A percentile compares a stretch with the other conserved stretches of the same genome.
Conservation (phyloP, 192 early-diverging fungal genomes). For the Coemansia nantahalensis region DNA sequence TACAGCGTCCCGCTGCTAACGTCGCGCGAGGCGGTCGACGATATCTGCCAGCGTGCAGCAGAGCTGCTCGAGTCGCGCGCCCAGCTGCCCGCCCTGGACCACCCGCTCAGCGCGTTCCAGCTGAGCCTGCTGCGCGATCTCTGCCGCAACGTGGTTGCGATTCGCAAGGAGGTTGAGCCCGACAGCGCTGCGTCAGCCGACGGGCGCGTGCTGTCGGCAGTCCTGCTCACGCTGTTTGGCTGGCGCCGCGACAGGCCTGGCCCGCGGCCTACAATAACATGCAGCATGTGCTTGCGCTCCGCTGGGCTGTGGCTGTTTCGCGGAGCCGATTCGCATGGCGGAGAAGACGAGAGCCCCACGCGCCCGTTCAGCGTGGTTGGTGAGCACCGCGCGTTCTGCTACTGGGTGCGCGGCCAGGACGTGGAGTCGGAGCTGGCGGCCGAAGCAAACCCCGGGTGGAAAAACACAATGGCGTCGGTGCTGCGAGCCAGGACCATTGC, state of each 20-base stretch:
- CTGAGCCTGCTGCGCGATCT: slow-evolving; percentile 27
- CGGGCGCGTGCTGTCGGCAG: slow-evolving; percentile 10
- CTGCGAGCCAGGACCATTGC: slow-evolving; percentile 35
- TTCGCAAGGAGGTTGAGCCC: neutral
- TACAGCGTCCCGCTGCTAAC: slow-evolving; percentile 40
- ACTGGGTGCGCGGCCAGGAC: slow-evolving; percentile 36
- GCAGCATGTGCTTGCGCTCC: slow-evolving; percentile 42
- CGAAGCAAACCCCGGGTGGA: slow-evolving; percentile 35
- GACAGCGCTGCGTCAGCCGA: neutral
- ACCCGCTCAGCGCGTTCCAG: slow-evolving; percentile 47
- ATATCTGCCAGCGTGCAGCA: slow-evolving; percentile 33
- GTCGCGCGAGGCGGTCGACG: slow-evolving; percentile 30
- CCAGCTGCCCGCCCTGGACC: slow-evolving; percentile 16
- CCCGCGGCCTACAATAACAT: slow-evolving; percentile 31
- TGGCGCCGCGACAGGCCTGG: slow-evolving; percentile 30
- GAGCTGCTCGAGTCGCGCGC: slow-evolving; percentile 19
- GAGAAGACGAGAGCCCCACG: too few species aligned
- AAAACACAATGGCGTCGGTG: slow-evolving; percentile 39
- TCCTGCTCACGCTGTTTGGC: slow-evolving; percentile 43
- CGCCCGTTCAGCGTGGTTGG: slow-evolving; percentile 25
- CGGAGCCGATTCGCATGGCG: neutral
- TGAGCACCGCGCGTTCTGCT: slow-evolving; percentile 54
- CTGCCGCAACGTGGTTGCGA: neutral
- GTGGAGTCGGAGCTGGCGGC: neutral
- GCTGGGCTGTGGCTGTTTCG: slow-evolving; percentile 45